phyloP scores from a whole-genome alignment of 2,329 filamentous ascomycete species.

The Pezicula rhizophila region DNA sequence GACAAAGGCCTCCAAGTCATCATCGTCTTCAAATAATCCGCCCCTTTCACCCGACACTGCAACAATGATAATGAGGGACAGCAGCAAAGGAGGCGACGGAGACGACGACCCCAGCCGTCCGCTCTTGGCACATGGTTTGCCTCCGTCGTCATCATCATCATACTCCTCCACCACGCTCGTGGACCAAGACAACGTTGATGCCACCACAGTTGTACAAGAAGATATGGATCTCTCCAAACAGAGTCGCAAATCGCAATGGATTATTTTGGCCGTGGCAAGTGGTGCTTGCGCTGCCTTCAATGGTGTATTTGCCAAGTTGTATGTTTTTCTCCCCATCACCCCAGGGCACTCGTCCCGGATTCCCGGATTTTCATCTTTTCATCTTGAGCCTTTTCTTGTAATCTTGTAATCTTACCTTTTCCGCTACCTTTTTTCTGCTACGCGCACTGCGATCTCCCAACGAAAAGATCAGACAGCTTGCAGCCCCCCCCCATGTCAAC shows the following conservation, averaged over 20 bases:
- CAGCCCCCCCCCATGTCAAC: neutral
- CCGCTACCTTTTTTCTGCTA: neutral
- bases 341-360: neutral
- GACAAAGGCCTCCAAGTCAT: slow-evolving; percentile 1
- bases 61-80: neutral
- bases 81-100: neutral
- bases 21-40: neutral
- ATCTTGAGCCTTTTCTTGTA: neutral
- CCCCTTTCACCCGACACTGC: neutral
- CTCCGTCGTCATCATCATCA: neutral
- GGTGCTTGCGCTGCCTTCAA: slow-evolving; percentile 77
- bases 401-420: too few relatives aligned
- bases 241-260: slow-evolving; percentile 46
- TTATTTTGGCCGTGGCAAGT: slow-evolving; percentile 65
- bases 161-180: neutral
- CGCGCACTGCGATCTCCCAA: neutral
- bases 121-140: slow-evolving; percentile 1
- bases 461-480: neutral
- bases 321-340: slow-evolving; percentile 29
- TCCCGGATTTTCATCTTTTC: neutral
- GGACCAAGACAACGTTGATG: neutral
- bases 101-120: slow-evolving; percentile 1
- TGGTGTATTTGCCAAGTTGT: slow-evolving; percentile 71
- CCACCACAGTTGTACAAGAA: slow-evolving; percentile 3
- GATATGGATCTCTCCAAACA: slow-evolving; percentile 23